phyloP scores from a whole-genome alignment of 2,329 filamentous ascomycete species.

The Penicillium capsulatum region DNA sequence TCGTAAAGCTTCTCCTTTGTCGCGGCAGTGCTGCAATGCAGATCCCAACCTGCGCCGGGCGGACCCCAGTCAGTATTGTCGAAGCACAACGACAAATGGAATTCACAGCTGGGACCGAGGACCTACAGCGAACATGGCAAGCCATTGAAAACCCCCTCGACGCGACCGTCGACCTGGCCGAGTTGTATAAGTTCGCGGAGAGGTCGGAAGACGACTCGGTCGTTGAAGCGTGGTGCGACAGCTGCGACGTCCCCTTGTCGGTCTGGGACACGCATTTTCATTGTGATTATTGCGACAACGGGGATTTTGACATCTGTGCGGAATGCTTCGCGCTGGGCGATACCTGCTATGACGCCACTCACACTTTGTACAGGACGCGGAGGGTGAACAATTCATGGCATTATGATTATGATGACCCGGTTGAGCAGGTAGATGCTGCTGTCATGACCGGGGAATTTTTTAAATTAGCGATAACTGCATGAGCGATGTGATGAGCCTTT shows the following conservation, averaged over 20 bases:
- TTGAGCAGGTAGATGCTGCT: neutral
- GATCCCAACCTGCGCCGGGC: conserved; percentile 1
- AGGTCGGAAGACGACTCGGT: neutral
- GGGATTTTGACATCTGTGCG: conserved; percentile 2
- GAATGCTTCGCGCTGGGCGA: conserved; percentile 1
- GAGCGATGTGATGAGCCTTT: no score
- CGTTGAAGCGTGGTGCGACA: conserved; percentile 1
- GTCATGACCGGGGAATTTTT: no score
- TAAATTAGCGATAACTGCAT: no score
- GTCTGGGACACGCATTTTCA: conserved; percentile 2
- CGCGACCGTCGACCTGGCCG: neutral
- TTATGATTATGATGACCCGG: neutral
- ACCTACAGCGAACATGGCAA: neutral
- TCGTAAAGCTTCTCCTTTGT: neutral
- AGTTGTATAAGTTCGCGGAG: no score
- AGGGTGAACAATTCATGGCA: neutral
- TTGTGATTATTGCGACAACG: neutral
- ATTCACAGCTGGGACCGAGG: no score
- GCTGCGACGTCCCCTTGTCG: neutral
- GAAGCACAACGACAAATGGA: neutral
- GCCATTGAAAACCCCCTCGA: neutral
- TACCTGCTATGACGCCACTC: conserved; percentile 1
- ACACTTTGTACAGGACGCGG: neutral
- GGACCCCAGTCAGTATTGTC: neutral
- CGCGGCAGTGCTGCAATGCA: conserved; percentile 1